Evolutionary conservation across 2,329 filamentous ascomycete species (phyloP).

Genomic region (Ceratocystis harringtonii): DNA sequence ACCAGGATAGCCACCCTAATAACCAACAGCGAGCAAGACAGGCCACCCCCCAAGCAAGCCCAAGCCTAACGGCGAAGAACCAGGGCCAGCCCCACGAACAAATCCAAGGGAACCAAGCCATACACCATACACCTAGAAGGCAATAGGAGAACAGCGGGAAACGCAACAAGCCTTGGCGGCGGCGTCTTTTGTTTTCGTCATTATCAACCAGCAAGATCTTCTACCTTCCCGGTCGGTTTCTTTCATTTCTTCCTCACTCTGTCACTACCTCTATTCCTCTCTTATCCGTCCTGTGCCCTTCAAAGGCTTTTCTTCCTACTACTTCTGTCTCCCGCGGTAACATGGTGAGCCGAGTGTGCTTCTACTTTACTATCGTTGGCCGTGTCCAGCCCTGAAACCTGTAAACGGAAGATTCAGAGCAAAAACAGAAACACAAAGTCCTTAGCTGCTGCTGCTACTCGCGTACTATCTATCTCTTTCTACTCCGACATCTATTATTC

Average conservation of each 20-base stretch:
- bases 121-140: neutral
- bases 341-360: constrained; percentile 14
- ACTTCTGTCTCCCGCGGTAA: neutral
- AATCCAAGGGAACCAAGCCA: neutral
- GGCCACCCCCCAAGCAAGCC: neutral
- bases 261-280: neutral
- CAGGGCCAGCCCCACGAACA: neutral
- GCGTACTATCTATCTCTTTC: neutral
- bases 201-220: neutral
- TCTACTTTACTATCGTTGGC: constrained; percentile 10
- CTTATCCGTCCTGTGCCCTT: neutral
- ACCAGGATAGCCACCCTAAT: neutral
- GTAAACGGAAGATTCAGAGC: neutral
- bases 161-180: neutral
- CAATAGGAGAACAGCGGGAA: neutral
- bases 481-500: neutral
- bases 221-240: neutral
- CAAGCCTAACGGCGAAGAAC: neutral
- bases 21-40: neutral
- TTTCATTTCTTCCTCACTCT: neutral
- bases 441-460: neutral
- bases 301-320: neutral
- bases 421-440: neutral
- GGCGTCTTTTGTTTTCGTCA: neutral
- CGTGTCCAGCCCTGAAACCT: constrained; percentile 14